These are phyloP conservation scores for Chrysoporthe austroafricana DNA, from an alignment of 2,329 filamentous ascomycete genomes.

Conservation along the genomic window DNA sequence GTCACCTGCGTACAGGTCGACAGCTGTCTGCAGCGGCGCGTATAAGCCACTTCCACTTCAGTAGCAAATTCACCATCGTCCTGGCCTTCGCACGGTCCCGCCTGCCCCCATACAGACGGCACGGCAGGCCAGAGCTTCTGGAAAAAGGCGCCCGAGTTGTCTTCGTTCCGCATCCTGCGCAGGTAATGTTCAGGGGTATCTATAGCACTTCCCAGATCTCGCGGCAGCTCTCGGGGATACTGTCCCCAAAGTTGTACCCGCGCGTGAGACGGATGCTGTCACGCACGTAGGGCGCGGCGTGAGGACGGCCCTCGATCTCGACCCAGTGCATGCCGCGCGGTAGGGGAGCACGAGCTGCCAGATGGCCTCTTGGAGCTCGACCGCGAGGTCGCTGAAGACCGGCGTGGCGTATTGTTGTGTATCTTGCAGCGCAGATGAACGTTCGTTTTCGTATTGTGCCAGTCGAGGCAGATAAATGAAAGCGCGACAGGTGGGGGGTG, in stretches of 20 bases:
- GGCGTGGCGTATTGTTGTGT: background rate
- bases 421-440: too few species aligned
- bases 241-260: background rate
- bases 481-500: too few species aligned
- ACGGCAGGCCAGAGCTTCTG: background rate
- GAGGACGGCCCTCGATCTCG: conserved; percentile 2
- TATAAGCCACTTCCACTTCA: too few species aligned
- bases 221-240: background rate
- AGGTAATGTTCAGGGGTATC: too few species aligned
- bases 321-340: conserved; percentile 11
- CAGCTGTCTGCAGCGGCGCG: too few species aligned
- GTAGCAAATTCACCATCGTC: too few species aligned
- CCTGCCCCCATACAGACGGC: too few species aligned
- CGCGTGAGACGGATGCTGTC: background rate
- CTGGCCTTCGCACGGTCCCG: too few species aligned
- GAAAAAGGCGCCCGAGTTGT: background rate
- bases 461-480: too few species aligned
- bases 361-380: background rate
- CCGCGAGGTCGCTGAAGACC: background rate
- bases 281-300: background rate
- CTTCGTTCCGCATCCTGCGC: background rate
- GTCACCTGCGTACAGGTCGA: too few species aligned
- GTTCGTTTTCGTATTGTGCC: too few species aligned
- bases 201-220: too few species aligned
- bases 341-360: background rate